These are phyloP conservation scores for Alternaria arborescens DNA, from an alignment of 2,329 filamentous ascomycete species.

Conservation along the genomic window DNA sequence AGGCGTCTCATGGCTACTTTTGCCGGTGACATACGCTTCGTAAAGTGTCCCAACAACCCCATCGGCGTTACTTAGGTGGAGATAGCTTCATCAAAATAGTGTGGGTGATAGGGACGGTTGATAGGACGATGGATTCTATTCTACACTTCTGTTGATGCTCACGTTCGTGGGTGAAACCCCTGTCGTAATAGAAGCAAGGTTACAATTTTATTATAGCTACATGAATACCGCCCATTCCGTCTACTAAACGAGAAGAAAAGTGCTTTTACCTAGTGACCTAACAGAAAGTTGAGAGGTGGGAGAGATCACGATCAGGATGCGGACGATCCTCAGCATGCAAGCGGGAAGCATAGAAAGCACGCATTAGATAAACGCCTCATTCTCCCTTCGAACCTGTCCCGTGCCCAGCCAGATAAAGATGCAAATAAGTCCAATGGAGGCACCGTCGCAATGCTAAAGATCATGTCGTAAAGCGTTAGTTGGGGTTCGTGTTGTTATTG, in stretches of 20 bases:
- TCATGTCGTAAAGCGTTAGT: conserved; percentile 33
- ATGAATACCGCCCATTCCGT: conserved; percentile 1
- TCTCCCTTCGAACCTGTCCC: conserved; percentile 2
- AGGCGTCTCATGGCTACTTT: conserved; percentile 11
- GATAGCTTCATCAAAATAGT: not conserved
- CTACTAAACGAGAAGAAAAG: not conserved
- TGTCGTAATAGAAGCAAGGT: not conserved
- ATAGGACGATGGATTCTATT: not conserved
- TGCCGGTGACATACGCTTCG: not conserved
- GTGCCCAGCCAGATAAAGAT: conserved; percentile 16
- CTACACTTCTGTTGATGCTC: not conserved
- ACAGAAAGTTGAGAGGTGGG: not conserved
- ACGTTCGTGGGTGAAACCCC: not conserved
- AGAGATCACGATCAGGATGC: conserved; percentile 9
- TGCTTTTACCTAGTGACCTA: conserved; percentile 8
- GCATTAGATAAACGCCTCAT: conserved; percentile 13
- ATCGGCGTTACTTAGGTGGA: not conserved
- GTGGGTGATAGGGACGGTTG: not conserved
- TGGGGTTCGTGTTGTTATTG: conserved; percentile 19
- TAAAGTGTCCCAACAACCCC: not conserved
- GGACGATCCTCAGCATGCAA: conserved; percentile 10
- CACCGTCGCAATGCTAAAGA: conserved; percentile 42
- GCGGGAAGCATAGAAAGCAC: conserved; percentile 8
- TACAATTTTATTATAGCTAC: conserved; percentile 15
- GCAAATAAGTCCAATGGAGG: conserved; percentile 22